Percentiles rank a stretch among this genome's conserved stretches.
Conservation (phyloP, 768 basidiomycete species). For the Collybia mongolica region DNA sequence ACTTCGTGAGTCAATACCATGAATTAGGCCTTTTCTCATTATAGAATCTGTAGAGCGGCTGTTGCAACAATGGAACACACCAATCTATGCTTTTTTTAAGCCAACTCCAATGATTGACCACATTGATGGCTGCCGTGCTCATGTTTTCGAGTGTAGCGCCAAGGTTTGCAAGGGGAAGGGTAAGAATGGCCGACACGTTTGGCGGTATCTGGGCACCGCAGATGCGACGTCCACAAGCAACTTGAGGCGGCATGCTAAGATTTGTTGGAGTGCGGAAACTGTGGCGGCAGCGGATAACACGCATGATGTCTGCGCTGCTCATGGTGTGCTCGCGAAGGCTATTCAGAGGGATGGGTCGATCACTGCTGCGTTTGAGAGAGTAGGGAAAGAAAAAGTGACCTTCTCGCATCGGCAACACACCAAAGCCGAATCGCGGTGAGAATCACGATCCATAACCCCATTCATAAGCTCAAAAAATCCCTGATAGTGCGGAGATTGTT, state of each 20-base stretch:
- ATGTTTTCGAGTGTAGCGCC: no score
- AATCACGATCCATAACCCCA: no score
- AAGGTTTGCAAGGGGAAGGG: conserved; percentile 11
- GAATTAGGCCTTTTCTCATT: no score
- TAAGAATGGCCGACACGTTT: not conserved
- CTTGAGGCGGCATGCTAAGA: conserved; percentile 20
- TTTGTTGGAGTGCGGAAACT: conserved; percentile 26
- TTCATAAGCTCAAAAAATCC: no score
- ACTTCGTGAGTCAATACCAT: no score
- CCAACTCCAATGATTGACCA: no score
- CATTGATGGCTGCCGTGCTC: no score
- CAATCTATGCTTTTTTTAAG: no score
- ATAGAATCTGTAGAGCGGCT: no score
- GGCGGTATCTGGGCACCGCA: conserved; percentile 7
- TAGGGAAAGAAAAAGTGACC: conserved; percentile 18
- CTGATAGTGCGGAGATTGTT: conserved; percentile 28
- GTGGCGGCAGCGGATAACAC: conserved; percentile 13
- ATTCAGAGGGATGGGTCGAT: no score
- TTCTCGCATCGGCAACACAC: conserved; percentile 24
- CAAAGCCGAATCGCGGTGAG: conserved; percentile 17
- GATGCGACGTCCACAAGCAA: conserved; percentile 18
- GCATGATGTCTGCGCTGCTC: conserved; percentile 1
- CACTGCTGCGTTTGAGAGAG: no score
- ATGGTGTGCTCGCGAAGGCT: conserved; percentile 5
- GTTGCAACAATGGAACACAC: no score